Percentiles rank a stretch among this genome's conserved stretches.
Evolutionary conservation across 2,329 filamentous ascomycete genomes (phyloP).

Genomic region (Aspergillus quadricinctus): DNA sequence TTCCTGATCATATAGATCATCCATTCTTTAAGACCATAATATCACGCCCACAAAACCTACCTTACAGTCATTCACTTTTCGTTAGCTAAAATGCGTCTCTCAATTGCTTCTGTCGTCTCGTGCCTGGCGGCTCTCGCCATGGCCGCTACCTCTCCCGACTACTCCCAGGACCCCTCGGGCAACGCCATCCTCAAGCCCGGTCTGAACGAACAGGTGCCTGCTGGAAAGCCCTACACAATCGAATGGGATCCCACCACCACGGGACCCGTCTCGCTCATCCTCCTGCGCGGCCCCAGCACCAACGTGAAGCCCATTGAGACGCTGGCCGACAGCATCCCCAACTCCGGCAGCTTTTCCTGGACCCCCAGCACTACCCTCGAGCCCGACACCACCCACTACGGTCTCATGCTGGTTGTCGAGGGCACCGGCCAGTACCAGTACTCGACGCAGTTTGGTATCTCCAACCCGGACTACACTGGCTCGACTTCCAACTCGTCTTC

Average conservation of each 20-base stretch:
- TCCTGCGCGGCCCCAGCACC: slow-evolving; percentile 55
- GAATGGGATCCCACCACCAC: slow-evolving; percentile 48
- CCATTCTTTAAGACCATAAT: neutral
- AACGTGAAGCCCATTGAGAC: slow-evolving; percentile 51
- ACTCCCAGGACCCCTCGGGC: slow-evolving; percentile 37
- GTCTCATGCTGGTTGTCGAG: slow-evolving; percentile 59
- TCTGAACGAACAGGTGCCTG: slow-evolving; percentile 51
- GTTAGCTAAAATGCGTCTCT: slow-evolving; percentile 35
- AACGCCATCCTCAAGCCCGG: slow-evolving; percentile 54
- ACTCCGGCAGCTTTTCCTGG: slow-evolving; percentile 55
- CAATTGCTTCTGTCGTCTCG: slow-evolving; percentile 28
- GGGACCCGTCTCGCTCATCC: slow-evolving; percentile 50
- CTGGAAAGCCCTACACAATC: slow-evolving; percentile 53
- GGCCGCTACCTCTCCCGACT: slow-evolving; percentile 35
- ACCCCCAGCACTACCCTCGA: slow-evolving; percentile 48
- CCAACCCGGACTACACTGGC: slow-evolving; percentile 20
- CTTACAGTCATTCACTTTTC: neutral
- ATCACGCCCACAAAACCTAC: neutral
- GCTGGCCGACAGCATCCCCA: slow-evolving; percentile 51
- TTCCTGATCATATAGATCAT: neutral
- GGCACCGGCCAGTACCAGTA: slow-evolving; percentile 58
- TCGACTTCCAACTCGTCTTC: slow-evolving; percentile 10
- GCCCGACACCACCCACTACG: slow-evolving; percentile 51
- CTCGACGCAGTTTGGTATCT: slow-evolving; percentile 59
- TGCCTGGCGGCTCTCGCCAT: slow-evolving; percentile 37